Base-by-base conservation (phyloP, 192 early-diverging fungal species). In the Phlyctochytrium bullatum region DNA sequence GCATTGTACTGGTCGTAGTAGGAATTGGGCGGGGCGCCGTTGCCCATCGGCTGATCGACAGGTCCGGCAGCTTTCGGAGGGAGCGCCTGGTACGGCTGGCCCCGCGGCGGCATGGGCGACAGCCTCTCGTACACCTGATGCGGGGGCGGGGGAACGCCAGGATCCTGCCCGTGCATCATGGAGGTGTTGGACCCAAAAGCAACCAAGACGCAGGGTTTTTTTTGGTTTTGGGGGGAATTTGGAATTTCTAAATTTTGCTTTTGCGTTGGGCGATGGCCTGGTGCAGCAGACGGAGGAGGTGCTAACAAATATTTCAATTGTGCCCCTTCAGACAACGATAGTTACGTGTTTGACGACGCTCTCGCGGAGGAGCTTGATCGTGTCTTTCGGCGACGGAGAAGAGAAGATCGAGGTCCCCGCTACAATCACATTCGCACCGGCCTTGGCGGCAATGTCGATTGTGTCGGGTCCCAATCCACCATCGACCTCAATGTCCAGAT, bases 381-480 rank as follows among this genome's bases (percentile, higher is more conserved):
- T 57, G 27, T 57, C 87, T 2, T 75, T 72, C 3, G 93, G 94
- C 27, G 84, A 75, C 34, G 76, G 36, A 1, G 91, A 87, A 69
- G 89, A 89, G 80, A 97, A 98, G 14, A 98, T 88, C 0, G 87
- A 86, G 0, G 93, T 96, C 14, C 94, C 96, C 30, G 93, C 91
- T 60, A 98, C 96, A 82, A 98, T 98, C 6, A 98, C 94, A 74
- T 98, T 98, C 16, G 96, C 96, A 24, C 94, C 96, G 29, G 92
- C 93, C 59, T 89, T 76, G 23, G 93, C 89, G 23, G 91, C 90
- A n/a, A 76, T 71, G 47, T 95, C 91, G 72, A 98, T 92, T 53
- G 86, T 98, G 30, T 91, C 88, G 1, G 86, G 73, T 2, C 84
- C 87, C 53, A 98, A 71, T 1, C 96, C 96, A 30, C 96, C 94